Percentiles rank a stretch among this genome's conserved stretches.
phyloP scores from a whole-genome alignment of 1,139 yeast genomes.

The Lizanozyma gosingica region DNA sequence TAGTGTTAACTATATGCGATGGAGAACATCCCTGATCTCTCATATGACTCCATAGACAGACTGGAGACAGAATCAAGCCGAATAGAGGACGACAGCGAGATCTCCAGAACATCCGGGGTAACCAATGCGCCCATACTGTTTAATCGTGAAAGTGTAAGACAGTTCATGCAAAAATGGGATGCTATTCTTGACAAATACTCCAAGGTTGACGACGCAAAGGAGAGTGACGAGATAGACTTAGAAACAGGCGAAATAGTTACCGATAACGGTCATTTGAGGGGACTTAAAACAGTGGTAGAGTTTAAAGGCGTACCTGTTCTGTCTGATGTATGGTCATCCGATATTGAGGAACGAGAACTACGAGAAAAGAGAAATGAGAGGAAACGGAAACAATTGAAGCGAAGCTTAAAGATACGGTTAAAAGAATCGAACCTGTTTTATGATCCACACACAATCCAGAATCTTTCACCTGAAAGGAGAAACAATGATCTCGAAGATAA shows the following conservation, averaged over 20 bases:
- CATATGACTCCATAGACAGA: conserved; percentile 4
- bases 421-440: conserved; percentile 2
- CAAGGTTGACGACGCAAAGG: conserved; percentile 36
- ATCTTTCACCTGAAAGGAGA: conserved; percentile 3
- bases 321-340: conserved; percentile 3
- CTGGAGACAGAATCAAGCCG: conserved; percentile 5
- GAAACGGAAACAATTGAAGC: conserved; percentile 11
- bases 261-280: conserved; percentile 58
- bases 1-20: no score
- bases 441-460: conserved; percentile 5
- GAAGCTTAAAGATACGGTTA: not conserved
- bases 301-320: conserved; percentile 5
- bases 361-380: conserved; percentile 16
- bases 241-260: conserved; percentile 47
- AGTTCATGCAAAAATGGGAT: conserved; percentile 42
- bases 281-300: conserved; percentile 15
- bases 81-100: conserved; percentile 14
- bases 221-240: conserved; percentile 61
- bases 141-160: conserved; percentile 19
- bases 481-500: not conserved
- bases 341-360: conserved; percentile 5
- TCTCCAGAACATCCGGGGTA: no score
- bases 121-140: no score
- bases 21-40: conserved; percentile 9
- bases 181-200: conserved; percentile 48